These are phyloP conservation scores for Cladophialophora yegresii DNA, from an alignment of 2,329 filamentous ascomycete species.

Conservation along the genomic window DNA sequence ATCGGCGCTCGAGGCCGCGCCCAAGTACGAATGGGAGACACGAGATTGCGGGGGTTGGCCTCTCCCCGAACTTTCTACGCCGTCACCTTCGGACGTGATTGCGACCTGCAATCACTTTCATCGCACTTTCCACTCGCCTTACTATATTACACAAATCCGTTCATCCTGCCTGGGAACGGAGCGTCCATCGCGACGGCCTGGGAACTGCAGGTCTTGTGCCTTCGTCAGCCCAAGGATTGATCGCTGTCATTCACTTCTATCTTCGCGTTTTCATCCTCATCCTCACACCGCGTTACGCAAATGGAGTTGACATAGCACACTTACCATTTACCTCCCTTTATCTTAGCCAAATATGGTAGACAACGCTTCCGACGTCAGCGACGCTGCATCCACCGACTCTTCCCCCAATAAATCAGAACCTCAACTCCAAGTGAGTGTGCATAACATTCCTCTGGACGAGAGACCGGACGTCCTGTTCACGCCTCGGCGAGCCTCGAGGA, in stretches of 20 bases:
- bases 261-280: neutral
- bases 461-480: slow-evolving; percentile 21
- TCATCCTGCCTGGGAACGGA: neutral
- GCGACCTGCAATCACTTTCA: neutral
- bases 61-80: slow-evolving; percentile 11
- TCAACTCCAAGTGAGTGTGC: slow-evolving; percentile 18
- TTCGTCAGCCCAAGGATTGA: neutral
- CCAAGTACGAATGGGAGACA: slow-evolving; percentile 2
- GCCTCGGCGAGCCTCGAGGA: slow-evolving; percentile 17
- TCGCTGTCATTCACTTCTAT: neutral
- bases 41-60: slow-evolving; percentile 19
- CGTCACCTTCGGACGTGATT: slow-evolving; percentile 5
- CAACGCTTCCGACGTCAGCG: slow-evolving; percentile 27
- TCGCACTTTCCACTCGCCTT: slow-evolving; percentile 1
- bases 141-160: slow-evolving; percentile 1
- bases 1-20: neutral
- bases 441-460: slow-evolving; percentile 13
- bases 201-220: neutral
- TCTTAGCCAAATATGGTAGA: slow-evolving; percentile 31
- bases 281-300: slow-evolving; percentile 12
- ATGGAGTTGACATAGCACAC: slow-evolving; percentile 28
- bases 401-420: slow-evolving; percentile 17
- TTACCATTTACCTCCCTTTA: slow-evolving; percentile 16
- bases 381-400: slow-evolving; percentile 25
- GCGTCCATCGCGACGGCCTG: neutral